phyloP scores from a whole-genome alignment of 73 alveolate genomes.

The Halteria grandinella region DNA sequence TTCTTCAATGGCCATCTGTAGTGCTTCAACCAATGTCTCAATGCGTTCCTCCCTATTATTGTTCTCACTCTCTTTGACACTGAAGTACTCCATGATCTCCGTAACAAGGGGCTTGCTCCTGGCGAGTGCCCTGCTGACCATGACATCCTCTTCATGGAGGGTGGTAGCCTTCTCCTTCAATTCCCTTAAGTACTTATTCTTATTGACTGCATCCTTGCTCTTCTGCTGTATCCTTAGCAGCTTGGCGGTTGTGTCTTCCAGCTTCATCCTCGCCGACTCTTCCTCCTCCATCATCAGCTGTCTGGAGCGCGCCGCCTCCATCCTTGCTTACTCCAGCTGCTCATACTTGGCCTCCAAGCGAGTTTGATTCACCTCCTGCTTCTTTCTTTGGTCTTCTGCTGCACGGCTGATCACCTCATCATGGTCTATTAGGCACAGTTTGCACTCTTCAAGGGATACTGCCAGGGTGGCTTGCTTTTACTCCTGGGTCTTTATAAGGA shows the following conservation, averaged over 20 bases:
- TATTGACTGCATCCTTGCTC: not conserved
- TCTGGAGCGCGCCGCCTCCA: too few species aligned
- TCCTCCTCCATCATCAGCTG: not conserved
- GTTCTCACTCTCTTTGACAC: constrained; percentile 16
- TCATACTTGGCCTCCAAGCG: too few species aligned
- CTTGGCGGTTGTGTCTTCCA: constrained; percentile 32
- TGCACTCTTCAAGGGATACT: too few species aligned
- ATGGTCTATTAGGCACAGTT: too few species aligned
- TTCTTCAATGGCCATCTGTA: constrained; percentile 21
- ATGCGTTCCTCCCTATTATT: constrained; percentile 5
- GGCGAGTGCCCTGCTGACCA: not conserved
- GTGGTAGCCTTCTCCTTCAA: constrained; percentile 2
- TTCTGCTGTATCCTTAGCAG: not conserved
- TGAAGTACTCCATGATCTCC: constrained; percentile 56
- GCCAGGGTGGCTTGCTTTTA: too few species aligned
- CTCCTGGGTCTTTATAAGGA: too few species aligned
- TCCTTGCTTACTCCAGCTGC: too few species aligned
- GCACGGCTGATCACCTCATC: too few species aligned
- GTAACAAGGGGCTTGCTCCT: constrained; percentile 59
- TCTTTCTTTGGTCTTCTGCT: too few species aligned
- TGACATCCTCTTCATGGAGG: constrained; percentile 18
- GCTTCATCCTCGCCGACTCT: constrained; percentile 9
- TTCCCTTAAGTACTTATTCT: not conserved
- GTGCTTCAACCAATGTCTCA: constrained; percentile 39
- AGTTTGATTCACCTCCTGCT: too few species aligned